phyloP scores from a whole-genome alignment of 2,329 filamentous ascomycete genomes.

The Podosphaera fusca region DNA sequence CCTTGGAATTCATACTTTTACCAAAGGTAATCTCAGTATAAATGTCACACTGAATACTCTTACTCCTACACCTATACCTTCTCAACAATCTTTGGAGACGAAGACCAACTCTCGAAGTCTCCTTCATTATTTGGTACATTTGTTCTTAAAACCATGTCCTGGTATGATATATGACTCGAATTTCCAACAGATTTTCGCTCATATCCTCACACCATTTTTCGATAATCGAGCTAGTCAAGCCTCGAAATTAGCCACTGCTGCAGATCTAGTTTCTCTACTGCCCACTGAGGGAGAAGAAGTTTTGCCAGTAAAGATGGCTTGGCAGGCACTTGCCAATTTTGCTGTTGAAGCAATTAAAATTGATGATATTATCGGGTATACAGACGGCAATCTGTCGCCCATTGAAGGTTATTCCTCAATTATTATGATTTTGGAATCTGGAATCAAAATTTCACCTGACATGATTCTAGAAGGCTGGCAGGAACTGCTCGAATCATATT shows the following conservation, averaged over 20 bases:
- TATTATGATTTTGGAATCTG: conserved; percentile 41
- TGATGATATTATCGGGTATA: conserved; percentile 10
- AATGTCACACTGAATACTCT: conserved; percentile 20
- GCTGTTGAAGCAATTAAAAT: conserved; percentile 8
- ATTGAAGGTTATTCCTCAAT: conserved; percentile 49
- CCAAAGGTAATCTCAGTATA: conserved; percentile 32
- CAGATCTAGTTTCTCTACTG: conserved; percentile 10
- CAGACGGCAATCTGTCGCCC: conserved; percentile 22
- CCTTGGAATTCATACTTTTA: conserved; percentile 37
- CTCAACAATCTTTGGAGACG: conserved; percentile 1
- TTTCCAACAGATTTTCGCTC: conserved; percentile 18
- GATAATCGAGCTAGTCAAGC: conserved; percentile 17
- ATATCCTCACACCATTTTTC: conserved; percentile 36
- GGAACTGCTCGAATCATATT: conserved; percentile 31
- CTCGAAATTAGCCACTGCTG: conserved; percentile 18
- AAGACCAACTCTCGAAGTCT: conserved; percentile 31
- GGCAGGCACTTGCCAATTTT: conserved; percentile 13
- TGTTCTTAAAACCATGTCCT: conserved; percentile 21
- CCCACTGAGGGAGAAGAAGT: conserved; percentile 9
- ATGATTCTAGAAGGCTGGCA: conserved; percentile 19
- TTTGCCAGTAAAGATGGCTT: conserved; percentile 9
- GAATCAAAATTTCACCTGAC: conserved; percentile 22
- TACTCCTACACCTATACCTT: neutral
- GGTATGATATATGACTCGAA: conserved; percentile 8
- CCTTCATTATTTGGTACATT: conserved; percentile 39